phyloP scores from a whole-genome alignment of 768 basidiomycete genomes.

The Pilatotrama ljubarskyi region DNA sequence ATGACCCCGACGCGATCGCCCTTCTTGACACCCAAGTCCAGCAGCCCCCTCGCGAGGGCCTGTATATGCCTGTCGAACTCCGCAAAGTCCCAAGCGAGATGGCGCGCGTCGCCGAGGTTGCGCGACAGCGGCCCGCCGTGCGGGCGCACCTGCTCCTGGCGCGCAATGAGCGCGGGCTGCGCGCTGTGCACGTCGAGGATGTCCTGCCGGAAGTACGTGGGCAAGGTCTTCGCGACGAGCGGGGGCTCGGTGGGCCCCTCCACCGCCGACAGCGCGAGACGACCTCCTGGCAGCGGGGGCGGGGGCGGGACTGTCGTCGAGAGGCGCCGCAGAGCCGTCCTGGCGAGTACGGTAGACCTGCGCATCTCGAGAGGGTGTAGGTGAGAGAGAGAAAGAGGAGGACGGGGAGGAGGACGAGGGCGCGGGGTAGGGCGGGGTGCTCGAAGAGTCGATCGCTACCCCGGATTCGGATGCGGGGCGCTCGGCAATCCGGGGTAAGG shows the following conservation, averaged over 20 bases:
- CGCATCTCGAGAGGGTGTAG: not conserved
- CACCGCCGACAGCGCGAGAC: conserved; percentile 44
- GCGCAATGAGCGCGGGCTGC: conserved; percentile 65
- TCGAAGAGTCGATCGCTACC: not conserved
- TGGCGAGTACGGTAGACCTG: not conserved
- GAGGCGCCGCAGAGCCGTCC: conserved; percentile 1
- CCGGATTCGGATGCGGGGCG: conserved; percentile 4
- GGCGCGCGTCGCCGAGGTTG: conserved; percentile 48
- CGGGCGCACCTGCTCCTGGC: conserved; percentile 53
- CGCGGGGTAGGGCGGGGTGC: not conserved
- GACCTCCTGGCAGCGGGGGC: not conserved
- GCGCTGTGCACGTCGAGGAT: conserved; percentile 50
- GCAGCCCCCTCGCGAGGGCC: conserved; percentile 68
- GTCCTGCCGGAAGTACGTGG: conserved; percentile 59
- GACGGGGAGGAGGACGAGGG: not conserved
- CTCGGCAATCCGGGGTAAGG: conserved; percentile 10
- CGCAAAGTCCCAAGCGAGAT: conserved; percentile 72
- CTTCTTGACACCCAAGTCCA: conserved; percentile 66
- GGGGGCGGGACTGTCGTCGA: not conserved
- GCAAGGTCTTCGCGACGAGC: conserved; percentile 54
- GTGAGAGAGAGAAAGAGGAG: not conserved
- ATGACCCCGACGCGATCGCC: conserved; percentile 79
- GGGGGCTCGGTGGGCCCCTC: conserved; percentile 58
- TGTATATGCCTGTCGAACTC: conserved; percentile 69
- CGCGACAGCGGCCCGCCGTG: conserved; percentile 62